Evolutionary conservation across 2,329 filamentous ascomycete species (phyloP), one percentile per base, ranked within the genome.

Genomic region (Cercospora zeina): DNA sequence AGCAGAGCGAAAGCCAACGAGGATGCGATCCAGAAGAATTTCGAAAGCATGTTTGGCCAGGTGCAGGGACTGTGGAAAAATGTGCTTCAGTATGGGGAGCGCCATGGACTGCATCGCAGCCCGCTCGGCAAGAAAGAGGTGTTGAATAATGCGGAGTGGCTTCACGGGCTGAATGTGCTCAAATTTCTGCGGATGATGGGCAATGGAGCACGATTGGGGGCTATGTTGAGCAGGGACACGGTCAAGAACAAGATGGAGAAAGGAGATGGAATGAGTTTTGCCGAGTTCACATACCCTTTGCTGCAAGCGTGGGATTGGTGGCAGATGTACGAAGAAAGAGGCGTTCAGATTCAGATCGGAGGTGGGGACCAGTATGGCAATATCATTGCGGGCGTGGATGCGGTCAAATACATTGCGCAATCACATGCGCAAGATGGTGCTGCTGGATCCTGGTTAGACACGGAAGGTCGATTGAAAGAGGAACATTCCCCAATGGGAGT

Each of bases 251-350:
- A 92, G 72, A 83, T 97, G 81, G 83, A 84, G n/a, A 87, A 87
- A 58, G 91, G 91, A 37, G 90, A 95, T 66, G 96, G 95, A 69
- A 93, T 99, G 89, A 96, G 93, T 0, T 89, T 96, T 70, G 88
- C 91, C 36, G 95, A 99, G 74, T 96, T 99, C 76, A 85, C 87
- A 45, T 99, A 99, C 72, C 95, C 96, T 1, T 78, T 99, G 14
- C 85, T 97, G 70, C 95, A 99, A 75, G 92, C 89, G 21, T 97
- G 93, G 89, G 95, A 99, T 75, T 99, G 93, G 85, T 97, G 91
- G 90, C 83, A 90, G 69, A 83, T 97, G 78, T 96, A 90, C 77
- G 82, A 85, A 51, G 81, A 82, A 24, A 83, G 82, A 56, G 82
- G 83, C 53, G 82, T 92, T 9, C 88, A 93, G 72, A 84, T 97